A percentile compares a stretch with the other conserved stretches of the same genome.
These are phyloP conservation scores for Musa balbisiana DNA, from an alignment of 202 grass and related monocot species.

Conservation along the genomic window DNA sequence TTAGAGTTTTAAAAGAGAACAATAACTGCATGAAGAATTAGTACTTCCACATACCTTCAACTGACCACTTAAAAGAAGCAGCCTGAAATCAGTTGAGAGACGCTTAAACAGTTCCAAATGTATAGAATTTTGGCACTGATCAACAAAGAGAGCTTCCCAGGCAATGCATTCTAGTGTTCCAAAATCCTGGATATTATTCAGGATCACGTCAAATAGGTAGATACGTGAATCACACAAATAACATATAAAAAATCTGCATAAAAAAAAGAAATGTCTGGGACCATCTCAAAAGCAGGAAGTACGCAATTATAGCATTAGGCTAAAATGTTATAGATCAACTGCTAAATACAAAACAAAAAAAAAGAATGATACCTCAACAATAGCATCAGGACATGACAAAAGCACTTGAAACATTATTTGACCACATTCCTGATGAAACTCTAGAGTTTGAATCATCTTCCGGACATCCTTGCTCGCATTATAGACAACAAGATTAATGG, in stretches of 20 bases:
- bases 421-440: conserved; percentile 39
- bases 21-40: conserved; percentile 17
- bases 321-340: neutral
- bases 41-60: conserved; percentile 34
- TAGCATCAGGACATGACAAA: conserved; percentile 56
- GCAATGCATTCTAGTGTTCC: conserved; percentile 35
- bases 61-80: conserved; percentile 54
- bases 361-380: conserved; percentile 42
- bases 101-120: conserved; percentile 40
- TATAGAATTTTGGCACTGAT: conserved; percentile 46
- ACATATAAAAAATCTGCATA: neutral
- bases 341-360: conserved; percentile 24
- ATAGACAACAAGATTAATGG: conserved; percentile 48
- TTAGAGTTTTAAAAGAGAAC: conserved; percentile 20
- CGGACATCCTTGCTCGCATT: conserved; percentile 41
- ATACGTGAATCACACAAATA: neutral
- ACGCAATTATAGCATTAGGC: neutral
- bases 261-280: neutral
- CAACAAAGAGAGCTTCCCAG: conserved; percentile 75
- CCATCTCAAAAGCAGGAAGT: neutral
- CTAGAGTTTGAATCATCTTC: conserved; percentile 39
- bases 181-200: conserved; percentile 39
- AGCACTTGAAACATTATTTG: conserved; percentile 57
- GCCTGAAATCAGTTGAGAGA: conserved; percentile 44
- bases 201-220: neutral